Conservation (phyloP, 352 stramenopile genomes). For the Phytophthora agathidicida region DNA sequence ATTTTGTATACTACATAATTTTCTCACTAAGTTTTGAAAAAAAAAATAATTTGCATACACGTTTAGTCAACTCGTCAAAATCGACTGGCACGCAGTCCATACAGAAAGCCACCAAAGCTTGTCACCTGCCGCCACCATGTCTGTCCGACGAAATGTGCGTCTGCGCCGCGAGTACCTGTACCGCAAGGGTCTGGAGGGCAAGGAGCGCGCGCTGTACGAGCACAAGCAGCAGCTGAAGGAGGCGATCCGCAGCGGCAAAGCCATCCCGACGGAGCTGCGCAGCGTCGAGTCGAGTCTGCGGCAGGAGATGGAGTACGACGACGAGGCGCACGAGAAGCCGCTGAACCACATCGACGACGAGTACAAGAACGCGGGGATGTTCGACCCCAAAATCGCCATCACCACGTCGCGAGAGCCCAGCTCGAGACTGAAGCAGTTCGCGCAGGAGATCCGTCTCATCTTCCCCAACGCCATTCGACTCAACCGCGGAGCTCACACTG, state of each 20-base stretch:
- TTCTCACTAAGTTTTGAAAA: no score
- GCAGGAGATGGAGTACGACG: slow-evolving; percentile 92
- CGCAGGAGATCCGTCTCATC: slow-evolving; percentile 99
- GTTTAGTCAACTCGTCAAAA: slow-evolving; percentile 9
- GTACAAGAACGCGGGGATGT: slow-evolving; percentile 97
- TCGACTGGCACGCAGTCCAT: slow-evolving; percentile 22
- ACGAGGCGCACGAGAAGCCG: slow-evolving; percentile 88
- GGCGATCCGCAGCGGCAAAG: slow-evolving; percentile 93
- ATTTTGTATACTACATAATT: not conserved
- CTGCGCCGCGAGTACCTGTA: slow-evolving; percentile 99
- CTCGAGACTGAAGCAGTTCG: slow-evolving; percentile 98
- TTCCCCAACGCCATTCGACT: slow-evolving; percentile 98
- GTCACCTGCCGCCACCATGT: slow-evolving; percentile 52
- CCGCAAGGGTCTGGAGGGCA: slow-evolving; percentile 96
- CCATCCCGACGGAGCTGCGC: slow-evolving; percentile 97
- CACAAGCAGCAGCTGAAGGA: slow-evolving; percentile 97
- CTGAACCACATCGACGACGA: slow-evolving; percentile 98
- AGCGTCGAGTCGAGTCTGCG: slow-evolving; percentile 93
- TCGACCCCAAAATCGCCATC: slow-evolving; percentile 98
- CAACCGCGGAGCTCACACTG: slow-evolving; percentile 97
- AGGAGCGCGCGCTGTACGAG: slow-evolving; percentile 96
- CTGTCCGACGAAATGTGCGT: slow-evolving; percentile 94
- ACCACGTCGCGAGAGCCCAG: slow-evolving; percentile 98
- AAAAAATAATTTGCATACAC: no score
- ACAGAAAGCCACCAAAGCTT: slow-evolving; percentile 7